Conservation (phyloP, 148 eudicot genomes). For the Rhododendron griersonianum region DNA sequence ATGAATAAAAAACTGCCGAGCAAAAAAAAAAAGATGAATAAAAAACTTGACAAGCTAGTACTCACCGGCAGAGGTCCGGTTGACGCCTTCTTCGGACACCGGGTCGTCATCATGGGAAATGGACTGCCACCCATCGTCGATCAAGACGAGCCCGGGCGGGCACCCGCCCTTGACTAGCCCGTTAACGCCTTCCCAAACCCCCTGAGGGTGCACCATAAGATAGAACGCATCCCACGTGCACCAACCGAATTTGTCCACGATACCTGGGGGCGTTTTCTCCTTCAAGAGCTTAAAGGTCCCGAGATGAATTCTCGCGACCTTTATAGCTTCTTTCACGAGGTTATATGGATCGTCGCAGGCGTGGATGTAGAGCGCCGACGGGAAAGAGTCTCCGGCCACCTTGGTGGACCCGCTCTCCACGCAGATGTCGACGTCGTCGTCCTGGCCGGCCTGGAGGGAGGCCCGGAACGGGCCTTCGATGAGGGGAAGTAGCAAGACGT, state of each 20-base stretch:
- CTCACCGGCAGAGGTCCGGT: slow-evolving; percentile 82
- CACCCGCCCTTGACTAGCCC: slow-evolving; percentile 67
- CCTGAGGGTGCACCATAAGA: slow-evolving; percentile 70
- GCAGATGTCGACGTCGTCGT: slow-evolving; percentile 57
- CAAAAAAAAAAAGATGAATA: too few relatives aligned
- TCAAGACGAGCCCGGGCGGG: slow-evolving; percentile 79
- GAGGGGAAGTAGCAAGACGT: slow-evolving; percentile 61
- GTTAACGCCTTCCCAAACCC: slow-evolving; percentile 70
- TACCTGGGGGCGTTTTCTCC: slow-evolving; percentile 67
- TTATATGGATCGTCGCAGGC: slow-evolving; percentile 62
- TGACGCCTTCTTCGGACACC: slow-evolving; percentile 60
- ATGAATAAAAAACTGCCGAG: too few relatives aligned
- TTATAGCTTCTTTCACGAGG: slow-evolving; percentile 61
- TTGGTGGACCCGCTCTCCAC: slow-evolving; percentile 80
- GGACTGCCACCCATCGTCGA: slow-evolving; percentile 95
- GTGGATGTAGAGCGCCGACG: slow-evolving; percentile 47
- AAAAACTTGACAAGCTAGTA: not conserved
- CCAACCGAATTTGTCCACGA: slow-evolving; percentile 94
- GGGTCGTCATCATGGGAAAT: slow-evolving; percentile 87
- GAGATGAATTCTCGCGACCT: slow-evolving; percentile 49
- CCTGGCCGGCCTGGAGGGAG: slow-evolving; percentile 61
- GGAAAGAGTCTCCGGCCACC: slow-evolving; percentile 34
- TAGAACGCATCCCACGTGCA: slow-evolving; percentile 98
- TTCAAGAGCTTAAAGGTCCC: slow-evolving; percentile 69
- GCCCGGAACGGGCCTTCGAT: slow-evolving; percentile 77